These are phyloP conservation scores for Castanea sativa DNA, from an alignment of 306 rosid species.

Conservation along the genomic window DNA sequence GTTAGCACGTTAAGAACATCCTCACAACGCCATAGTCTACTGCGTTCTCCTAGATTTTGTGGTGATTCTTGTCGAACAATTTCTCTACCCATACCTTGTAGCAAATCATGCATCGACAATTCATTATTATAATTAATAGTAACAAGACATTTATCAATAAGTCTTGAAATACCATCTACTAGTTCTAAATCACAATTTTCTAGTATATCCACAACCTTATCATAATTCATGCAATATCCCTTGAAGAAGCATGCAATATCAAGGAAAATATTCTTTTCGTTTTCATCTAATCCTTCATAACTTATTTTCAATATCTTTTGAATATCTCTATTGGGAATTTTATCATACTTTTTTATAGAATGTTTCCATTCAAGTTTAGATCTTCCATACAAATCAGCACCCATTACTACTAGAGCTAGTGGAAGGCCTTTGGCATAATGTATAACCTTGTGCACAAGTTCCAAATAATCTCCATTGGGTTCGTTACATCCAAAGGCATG, in stretches of 20 bases:
- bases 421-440: constrained; percentile 15
- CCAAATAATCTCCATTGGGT: neutral
- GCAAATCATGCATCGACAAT: constrained; percentile 20
- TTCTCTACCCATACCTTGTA: constrained; percentile 11
- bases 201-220: neutral
- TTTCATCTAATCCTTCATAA: neutral
- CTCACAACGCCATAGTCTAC: constrained; percentile 13
- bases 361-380: constrained; percentile 4
- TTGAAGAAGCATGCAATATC: constrained; percentile 31
- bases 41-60: neutral
- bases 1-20: constrained; percentile 7
- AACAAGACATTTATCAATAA: neutral
- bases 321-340: neutral
- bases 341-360: neutral
- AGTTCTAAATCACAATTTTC: neutral
- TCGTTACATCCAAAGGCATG: neutral
- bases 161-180: neutral
- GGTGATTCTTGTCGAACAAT: constrained; percentile 20
- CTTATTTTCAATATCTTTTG: neutral
- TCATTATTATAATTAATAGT: neutral
- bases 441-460: neutral
- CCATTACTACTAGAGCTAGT: neutral
- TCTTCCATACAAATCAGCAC: neutral
- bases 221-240: neutral
- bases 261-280: neutral